Conservation (phyloP, 441 rosid genomes). For the Eruca vesicaria region DNA sequence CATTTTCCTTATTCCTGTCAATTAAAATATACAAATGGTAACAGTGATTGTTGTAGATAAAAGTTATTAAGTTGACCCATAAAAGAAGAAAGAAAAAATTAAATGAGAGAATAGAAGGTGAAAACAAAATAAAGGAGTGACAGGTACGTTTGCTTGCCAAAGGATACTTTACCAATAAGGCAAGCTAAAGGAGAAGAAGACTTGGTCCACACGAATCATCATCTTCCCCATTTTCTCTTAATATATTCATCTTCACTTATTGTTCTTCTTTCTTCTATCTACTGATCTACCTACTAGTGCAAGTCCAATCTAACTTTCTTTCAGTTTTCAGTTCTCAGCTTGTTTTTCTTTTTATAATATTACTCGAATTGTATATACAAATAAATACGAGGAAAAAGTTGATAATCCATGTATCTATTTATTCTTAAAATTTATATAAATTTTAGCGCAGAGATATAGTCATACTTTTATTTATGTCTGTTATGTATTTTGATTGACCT, state of each 20-base stretch:
- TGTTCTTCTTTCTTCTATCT: not conserved
- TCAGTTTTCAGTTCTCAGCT: not conserved
- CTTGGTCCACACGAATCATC: constrained; percentile 45
- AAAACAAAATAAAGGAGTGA: constrained; percentile 30
- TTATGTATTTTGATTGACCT: not conserved
- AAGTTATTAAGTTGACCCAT: constrained; percentile 5
- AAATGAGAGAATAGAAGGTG: constrained; percentile 6
- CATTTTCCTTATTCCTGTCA: not conserved
- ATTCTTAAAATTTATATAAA: not conserved
- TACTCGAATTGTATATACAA: not conserved
- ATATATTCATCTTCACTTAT: not conserved
- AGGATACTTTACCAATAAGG: constrained; percentile 44
- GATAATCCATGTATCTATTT: not conserved
- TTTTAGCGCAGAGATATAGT: not conserved
- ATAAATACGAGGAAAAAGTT: not conserved
- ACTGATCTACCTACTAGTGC: not conserved
- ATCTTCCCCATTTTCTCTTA: constrained; percentile 17
- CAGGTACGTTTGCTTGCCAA: constrained; percentile 35
- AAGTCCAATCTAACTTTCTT: not conserved
- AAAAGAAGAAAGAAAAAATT: not conserved
- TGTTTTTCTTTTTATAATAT: not conserved
- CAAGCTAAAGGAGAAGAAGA: constrained; percentile 34
- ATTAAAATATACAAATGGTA: not conserved
- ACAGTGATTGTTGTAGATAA: not conserved
- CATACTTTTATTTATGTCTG: not conserved